Conservation (phyloP, 352 stramenopile genomes). For the Phytophthora citrophthora region DNA sequence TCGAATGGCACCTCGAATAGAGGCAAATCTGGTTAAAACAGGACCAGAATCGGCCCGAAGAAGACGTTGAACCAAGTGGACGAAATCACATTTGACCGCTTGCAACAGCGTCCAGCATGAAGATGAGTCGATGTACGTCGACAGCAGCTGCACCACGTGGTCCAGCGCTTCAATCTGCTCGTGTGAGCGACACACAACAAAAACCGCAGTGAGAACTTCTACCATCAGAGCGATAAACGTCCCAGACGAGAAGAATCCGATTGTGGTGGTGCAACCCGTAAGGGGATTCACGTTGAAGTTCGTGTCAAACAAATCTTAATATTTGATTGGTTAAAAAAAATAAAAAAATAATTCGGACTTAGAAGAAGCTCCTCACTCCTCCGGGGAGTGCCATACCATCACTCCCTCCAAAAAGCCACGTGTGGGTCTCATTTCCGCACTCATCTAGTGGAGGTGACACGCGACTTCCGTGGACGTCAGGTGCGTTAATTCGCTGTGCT, state of each 20-base stretch:
- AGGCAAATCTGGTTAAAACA: constrained; percentile 6
- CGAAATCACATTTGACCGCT: constrained; percentile 40
- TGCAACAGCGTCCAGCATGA: constrained; percentile 45
- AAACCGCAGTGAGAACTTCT: constrained; percentile 22
- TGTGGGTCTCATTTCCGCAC: constrained; percentile 24
- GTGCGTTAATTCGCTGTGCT: neutral
- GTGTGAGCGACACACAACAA: constrained; percentile 27
- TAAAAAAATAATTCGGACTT: neutral
- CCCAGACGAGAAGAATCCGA: constrained; percentile 4
- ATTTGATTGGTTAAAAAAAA: constrained; percentile 5
- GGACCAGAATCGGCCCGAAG: constrained; percentile 33
- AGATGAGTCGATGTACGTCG: constrained; percentile 44
- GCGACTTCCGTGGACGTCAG: constrained; percentile 12
- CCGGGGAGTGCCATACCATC: constrained; percentile 2
- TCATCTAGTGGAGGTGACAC: constrained; percentile 13
- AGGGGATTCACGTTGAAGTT: constrained; percentile 9
- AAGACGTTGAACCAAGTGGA: constrained; percentile 50
- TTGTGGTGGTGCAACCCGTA: constrained; percentile 32
- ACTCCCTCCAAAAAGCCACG: constrained; percentile 13
- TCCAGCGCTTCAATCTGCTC: constrained; percentile 31
- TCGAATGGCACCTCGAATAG: constrained; percentile 28
- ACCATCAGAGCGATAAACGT: neutral
- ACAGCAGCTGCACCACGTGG: constrained; percentile 49
- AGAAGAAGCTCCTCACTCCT: neutral
- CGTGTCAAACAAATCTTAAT: neutral